Base-by-base conservation (phyloP, 768 basidiomycete genomes). In the Mrakia frigida region DNA sequence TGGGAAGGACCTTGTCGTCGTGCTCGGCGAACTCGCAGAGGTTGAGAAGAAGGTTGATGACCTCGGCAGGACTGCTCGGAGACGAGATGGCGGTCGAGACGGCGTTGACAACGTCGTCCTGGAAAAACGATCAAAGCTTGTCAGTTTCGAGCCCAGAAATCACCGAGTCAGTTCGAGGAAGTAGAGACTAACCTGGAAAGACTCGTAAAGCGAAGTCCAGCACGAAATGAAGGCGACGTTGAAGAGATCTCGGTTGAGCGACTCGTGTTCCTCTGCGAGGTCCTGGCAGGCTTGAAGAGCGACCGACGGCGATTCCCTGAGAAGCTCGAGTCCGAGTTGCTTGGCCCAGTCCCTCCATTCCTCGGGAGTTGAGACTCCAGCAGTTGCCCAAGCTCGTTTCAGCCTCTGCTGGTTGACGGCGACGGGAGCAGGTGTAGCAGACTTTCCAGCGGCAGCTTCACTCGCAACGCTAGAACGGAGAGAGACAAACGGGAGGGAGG, bases 21-120 rank as follows among this genome's bases (percentile, higher is more conserved):
- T 98, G 96, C 83, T 98, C 97, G 92, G 98, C 96, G 83, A 98
- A 98, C 82, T 99, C 97, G 6, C 94, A 94, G 35, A 98, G 87
- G 83, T 94, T 94, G 74, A 99, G 87, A 23, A 98, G 85, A 35
- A 92, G 88, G 82, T 97, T 93, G 28, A 96, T 91, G 39, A 98
- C 87, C 67, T 98, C 96, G 2, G 92, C 87, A 2, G 94, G 93
- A 6, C 92, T 89, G 13, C 85, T 87, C 23, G 87, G 85, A 5
- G 93, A 91, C 4, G 85, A 82, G 78, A 98, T 90, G 6, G 96
- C 95, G 74, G 84, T 85, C 81, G 95, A 92, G 67, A 99, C 92
- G 1, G 93, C 90, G 33, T 90, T 89, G 56, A 98, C 94, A 70
- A 98, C 88, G 81, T 97, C 94, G 83, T 98, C 96, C 94, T 98